Base-by-base conservation (phyloP, 202 grass and related monocot genomes). In the Elaeis oleifera region DNA sequence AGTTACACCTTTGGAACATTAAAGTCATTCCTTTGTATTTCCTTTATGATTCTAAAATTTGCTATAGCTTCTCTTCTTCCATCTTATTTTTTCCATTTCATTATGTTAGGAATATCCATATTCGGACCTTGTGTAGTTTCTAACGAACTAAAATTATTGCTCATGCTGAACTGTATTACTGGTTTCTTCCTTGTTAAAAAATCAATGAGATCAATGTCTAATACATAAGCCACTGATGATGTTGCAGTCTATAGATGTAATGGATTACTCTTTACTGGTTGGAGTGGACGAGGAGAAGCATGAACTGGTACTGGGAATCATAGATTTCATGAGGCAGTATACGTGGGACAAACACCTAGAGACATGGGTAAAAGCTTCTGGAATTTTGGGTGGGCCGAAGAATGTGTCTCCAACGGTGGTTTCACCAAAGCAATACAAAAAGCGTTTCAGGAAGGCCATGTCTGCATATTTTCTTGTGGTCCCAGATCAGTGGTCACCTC, bases 401-500 rank as follows among this genome's bases (percentile, higher is more conserved):
- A 99, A 99, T 67, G 88, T 86, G 3, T 83, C 82, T 25, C 88
- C 94, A 15, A 97, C 94, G 15, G 94, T 97, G 32, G 89, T 97
- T 79, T 97, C 94, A 51, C 94, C 88, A 5, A 89, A 94, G 69
- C 88, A 99, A 63, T 99, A 99, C 85, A 99, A 99, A 76, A 89
- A 74, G 18, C 77, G 88, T 15, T 99, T 99, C 63, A 80, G 94
- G 44, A 99, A 99, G 84, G 94, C 94, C 49, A 99, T 99, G 85
- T 89, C 94, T 0, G 78, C 80, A 4, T 99, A 94, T 58, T 99
- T 99, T 84, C 94, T 94, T 53, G 85, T 99, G 28, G 86, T 99
- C 32, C 88, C 88, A 28, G 94, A 99, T 56, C 78, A 99, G 27
- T 99, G 94, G 94, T 80, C 88, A 7, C 85, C 94, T 13, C 27